Evolutionary conservation across 345 rosid genomes (phyloP), one percentile per base, ranked within the genome.

Genomic region (Murraya paniculata): DNA sequence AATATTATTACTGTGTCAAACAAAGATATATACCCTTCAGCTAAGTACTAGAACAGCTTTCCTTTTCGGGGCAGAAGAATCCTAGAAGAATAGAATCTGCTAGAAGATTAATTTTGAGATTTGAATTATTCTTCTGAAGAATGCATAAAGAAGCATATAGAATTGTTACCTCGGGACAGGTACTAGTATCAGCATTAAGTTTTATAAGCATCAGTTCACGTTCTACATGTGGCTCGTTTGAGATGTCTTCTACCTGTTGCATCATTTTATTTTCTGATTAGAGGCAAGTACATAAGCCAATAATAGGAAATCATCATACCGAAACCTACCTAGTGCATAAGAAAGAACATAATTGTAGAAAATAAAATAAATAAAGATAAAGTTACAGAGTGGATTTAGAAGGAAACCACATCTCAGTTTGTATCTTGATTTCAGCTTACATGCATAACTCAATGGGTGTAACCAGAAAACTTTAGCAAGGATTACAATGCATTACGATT

Each of bases 161-260:
- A 16, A 5, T 33, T 53, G 59, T 41, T 84, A 95, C 99, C 98
- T 96, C 93, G 67, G 92, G 86, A 64, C 88, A 89, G 65, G 68
- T 76, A 64, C 75, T 82, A n/a, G 92, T 91, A 80, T 89, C 84
- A 3, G 92, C 90, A 66, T 89, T 83, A 74, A 96, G 86, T 84
- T 94, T 94, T 56, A 94, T 84, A 79, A 94, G 98, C 97, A 94
- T 93, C 69, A 94, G 77, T 75, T 94, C 98, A 61, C 98, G 96
- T 81, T 94, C 99, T 64, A 96, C 97, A 56, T 92, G 99, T 14
- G 99, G 91, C 81, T 94, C 99, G 72, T 31, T 87, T 50, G 99
- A 96, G 78, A 96, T 76, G 86, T 94, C 99, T 58, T 94, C 97
- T 73, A 94, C 99, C 98, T 94, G 83, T 24, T 65, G 66, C 78